A percentile compares a stretch with the other conserved stretches of the same genome.
Evolutionary conservation across 2,329 filamentous ascomycete genomes (phyloP).

Genomic region (Fusarium succisae): DNA sequence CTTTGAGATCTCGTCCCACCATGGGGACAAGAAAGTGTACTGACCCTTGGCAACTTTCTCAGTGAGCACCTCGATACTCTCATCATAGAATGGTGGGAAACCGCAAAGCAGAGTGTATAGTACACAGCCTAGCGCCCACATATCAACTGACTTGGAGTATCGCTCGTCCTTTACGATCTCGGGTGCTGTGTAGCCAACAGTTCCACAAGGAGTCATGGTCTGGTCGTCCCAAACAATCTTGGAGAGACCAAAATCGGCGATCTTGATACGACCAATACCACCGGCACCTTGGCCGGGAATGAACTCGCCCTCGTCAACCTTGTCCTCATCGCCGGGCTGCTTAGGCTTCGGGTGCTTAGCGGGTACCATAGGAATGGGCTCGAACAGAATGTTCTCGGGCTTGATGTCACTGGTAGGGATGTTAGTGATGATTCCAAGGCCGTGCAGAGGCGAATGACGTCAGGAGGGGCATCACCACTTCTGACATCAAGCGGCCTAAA

Average conservation of each 20-base stretch:
- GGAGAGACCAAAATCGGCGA: constrained; percentile 96
- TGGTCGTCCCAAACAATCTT: constrained; percentile 99
- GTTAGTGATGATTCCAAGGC: constrained; percentile 32
- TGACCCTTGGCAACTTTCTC: constrained; percentile 97
- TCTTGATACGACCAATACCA: constrained; percentile 94
- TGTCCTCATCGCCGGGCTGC: constrained; percentile 92
- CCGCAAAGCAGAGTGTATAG: constrained; percentile 96
- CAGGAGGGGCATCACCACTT: constrained; percentile 41
- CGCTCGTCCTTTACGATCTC: constrained; percentile 99
- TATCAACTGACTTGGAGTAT: constrained; percentile 98
- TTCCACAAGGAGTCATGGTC: constrained; percentile 99
- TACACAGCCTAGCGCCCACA: constrained; percentile 98
- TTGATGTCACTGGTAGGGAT: constrained; percentile 83
- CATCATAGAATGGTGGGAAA: constrained; percentile 98
- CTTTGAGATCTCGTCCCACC: constrained; percentile 99
- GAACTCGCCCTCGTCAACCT: constrained; percentile 96
- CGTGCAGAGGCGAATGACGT: constrained; percentile 41
- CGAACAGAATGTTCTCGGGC: constrained; percentile 95
- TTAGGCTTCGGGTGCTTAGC: constrained; percentile 82
- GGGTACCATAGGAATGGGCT: constrained; percentile 83
- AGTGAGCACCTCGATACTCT: constrained; percentile 95
- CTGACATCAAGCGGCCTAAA: not conserved
- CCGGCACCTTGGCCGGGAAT: constrained; percentile 82
- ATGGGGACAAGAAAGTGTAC: constrained; percentile 96
- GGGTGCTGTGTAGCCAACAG: constrained; percentile 95